Base-by-base conservation (phyloP, 2,329 filamentous ascomycete genomes). In the Diaporthe velutina region DNA sequence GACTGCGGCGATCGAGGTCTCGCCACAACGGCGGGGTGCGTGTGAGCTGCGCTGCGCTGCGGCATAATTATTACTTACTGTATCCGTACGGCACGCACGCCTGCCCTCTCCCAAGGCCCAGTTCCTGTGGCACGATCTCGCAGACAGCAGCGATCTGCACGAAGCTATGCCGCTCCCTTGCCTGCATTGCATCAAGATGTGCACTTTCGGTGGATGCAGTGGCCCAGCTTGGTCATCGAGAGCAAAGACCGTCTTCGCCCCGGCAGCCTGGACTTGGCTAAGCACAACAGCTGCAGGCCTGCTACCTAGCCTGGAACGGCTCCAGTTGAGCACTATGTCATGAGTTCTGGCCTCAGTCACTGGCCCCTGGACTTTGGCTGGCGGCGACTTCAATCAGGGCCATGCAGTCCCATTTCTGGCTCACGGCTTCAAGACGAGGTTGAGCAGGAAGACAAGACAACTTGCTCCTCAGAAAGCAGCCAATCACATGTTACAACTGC, bases 21-120 rank as follows among this genome's bases (percentile, higher is more conserved):
- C 45, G 64, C 64, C 64, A 68, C 64, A 52, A 52, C 64, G n/a
- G 48, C 48, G 64, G 64, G 64, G 64, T 38, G 64, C 17, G 42
- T 35, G 30, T 61, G 57, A 40, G 33, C 25, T 12, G 25, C 15
- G 40, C n/a, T 12, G 45, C 9, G 60, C 10, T 48, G 60, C 61
- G 30, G 58, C 58, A 64, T 64, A 30, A 45, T 22, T n/a, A 33
- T 35, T 22, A 22, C 17, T 30, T 4, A 45, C 40, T 42, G 38
- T 4, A 5, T 38, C 5, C 35, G 5, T 38, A 38, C 35, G 5
- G 35, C 35, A 38, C 35, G 58, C 58, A 57, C 33, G 28, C 54
- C 19, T 22, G 58, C 58, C 58, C 58, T n/a, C 25, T 30, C 25
- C 38, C 60, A 45, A 22, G 13, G 58, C 38, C n/a, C 58, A 28